phyloP scores from a whole-genome alignment of 2,329 filamentous ascomycete genomes.

The Colletotrichum sp. region DNA sequence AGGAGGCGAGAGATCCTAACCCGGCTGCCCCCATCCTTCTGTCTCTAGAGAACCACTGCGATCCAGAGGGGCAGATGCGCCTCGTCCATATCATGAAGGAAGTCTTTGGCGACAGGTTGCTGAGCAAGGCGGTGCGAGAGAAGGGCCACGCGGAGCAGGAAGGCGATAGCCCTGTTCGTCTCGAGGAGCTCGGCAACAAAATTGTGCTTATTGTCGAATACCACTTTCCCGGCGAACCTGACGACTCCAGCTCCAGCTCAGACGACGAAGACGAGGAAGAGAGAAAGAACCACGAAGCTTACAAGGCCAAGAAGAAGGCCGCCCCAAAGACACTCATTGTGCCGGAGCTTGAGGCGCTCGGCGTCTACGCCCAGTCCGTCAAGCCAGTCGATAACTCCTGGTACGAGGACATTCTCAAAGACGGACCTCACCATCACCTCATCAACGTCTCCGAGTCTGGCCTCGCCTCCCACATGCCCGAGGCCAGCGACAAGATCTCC shows the following conservation, averaged over 20 bases:
- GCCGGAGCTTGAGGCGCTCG: conserved; percentile 68
- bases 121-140: conserved; percentile 61
- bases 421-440: conserved; percentile 68
- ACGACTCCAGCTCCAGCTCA: conserved; percentile 39
- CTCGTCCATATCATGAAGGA: conserved; percentile 71
- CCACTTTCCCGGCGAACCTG: conserved; percentile 59
- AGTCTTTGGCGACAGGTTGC: conserved; percentile 63
- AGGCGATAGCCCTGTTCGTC: conserved; percentile 58
- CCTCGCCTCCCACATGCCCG: conserved; percentile 55
- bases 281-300: conserved; percentile 43
- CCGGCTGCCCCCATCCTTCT: conserved; percentile 65
- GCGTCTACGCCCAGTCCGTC: conserved; percentile 73
- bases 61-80: conserved; percentile 60
- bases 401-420: conserved; percentile 58
- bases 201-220: conserved; percentile 73
- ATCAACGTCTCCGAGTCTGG: conserved; percentile 74
- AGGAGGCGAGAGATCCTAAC: conserved; percentile 52
- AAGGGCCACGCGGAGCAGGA: conserved; percentile 62
- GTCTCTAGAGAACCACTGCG: conserved; percentile 73
- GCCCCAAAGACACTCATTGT: conserved; percentile 57
- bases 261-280: conserved; percentile 48
- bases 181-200: conserved; percentile 65
- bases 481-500: conserved; percentile 52
- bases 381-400: conserved; percentile 71
- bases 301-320: conserved; percentile 55